phyloP scores from a whole-genome alignment of 2,329 filamentous ascomycete genomes.

The Paecilomyces fulvus region DNA sequence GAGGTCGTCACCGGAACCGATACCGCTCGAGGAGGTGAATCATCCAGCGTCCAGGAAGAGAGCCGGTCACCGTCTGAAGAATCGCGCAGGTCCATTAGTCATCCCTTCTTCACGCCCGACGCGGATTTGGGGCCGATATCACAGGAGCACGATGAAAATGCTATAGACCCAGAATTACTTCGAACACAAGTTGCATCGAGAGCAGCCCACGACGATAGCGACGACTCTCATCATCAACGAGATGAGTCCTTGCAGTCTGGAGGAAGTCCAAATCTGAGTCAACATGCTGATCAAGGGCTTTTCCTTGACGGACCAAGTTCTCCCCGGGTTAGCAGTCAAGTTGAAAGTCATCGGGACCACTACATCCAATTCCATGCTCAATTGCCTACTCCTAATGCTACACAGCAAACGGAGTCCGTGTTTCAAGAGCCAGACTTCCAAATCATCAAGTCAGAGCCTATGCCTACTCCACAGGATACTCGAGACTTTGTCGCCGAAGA shows the following conservation, averaged over 20 bases:
- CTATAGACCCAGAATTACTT: constrained; percentile 1
- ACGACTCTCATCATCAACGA: background rate
- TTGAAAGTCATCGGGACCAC: background rate
- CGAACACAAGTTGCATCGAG: background rate
- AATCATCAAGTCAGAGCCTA: background rate
- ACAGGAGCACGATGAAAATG: background rate
- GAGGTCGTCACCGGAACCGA: background rate
- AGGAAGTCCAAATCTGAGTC: background rate
- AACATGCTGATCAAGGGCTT: background rate
- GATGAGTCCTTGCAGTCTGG: background rate
- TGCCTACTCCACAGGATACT: constrained; percentile 4
- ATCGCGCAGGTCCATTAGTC: background rate
- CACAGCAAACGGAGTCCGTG: constrained; percentile 11
- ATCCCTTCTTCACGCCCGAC: background rate
- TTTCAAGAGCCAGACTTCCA: background rate
- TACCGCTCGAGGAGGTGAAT: background rate
- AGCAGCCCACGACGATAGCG: background rate
- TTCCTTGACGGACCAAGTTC: constrained; percentile 1
- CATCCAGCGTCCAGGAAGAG: background rate
- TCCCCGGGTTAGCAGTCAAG: background rate
- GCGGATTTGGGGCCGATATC: background rate
- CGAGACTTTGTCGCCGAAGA: constrained; percentile 1
- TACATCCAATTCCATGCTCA: constrained; percentile 4
- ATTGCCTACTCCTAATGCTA: constrained; percentile 14
- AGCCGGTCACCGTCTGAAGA: background rate